Evolutionary conservation across 257 asterid species (phyloP).

Genomic region (Penstemon newberryi): DNA sequence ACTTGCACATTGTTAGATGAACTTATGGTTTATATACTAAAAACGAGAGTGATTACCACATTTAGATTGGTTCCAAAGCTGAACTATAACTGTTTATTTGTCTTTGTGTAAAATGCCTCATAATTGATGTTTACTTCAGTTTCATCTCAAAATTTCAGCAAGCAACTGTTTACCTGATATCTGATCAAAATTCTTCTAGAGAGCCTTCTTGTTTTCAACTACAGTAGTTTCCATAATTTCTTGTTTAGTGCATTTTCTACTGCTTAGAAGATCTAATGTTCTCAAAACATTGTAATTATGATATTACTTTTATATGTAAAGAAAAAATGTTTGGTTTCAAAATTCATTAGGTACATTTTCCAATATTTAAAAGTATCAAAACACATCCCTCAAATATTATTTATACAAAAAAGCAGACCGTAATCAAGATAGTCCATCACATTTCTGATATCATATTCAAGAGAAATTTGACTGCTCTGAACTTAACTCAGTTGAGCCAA

Average conservation of each 20-base stretch:
- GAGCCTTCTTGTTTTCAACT: not conserved
- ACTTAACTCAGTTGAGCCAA: not conserved
- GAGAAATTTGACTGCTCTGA: not conserved
- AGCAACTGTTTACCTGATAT: slow-evolving; percentile 14
- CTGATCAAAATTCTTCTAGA: not conserved
- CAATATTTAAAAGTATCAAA: not conserved
- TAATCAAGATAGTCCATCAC: not conserved
- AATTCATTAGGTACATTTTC: not conserved
- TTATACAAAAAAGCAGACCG: not conserved
- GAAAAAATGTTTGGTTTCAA: not conserved
- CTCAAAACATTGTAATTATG: not conserved
- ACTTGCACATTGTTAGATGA: not conserved
- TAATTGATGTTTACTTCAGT: slow-evolving; percentile 9
- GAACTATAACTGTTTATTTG: not conserved
- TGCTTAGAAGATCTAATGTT: not conserved
- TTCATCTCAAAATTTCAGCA: not conserved
- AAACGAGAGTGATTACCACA: slow-evolving; percentile 1
- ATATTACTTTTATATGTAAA: too few species aligned
- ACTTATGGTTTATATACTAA: not conserved
- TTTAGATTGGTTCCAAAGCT: slow-evolving; percentile 4
- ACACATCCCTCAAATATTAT: not conserved
- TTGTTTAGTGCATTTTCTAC: not conserved
- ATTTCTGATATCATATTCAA: not conserved
- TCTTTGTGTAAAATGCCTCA: not conserved
- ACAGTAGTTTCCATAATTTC: not conserved